Evolutionary conservation across 306 rosid species (phyloP).

Genomic region (Fragaria nilgerrensis): DNA sequence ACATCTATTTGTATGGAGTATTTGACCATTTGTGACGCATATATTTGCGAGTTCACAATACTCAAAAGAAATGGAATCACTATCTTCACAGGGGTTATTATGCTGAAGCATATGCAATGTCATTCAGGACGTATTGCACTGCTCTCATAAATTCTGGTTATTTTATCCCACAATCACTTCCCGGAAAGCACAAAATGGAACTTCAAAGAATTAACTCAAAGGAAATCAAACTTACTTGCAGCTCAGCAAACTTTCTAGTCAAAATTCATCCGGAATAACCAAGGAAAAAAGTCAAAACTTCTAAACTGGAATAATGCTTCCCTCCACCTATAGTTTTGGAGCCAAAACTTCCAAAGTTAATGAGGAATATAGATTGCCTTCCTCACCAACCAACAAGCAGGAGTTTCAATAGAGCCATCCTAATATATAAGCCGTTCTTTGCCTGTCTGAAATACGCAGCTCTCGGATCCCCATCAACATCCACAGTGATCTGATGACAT

Average conservation of each 20-base stretch:
- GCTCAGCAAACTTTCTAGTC: not conserved
- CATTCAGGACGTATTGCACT: no score
- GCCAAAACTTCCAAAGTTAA: not conserved
- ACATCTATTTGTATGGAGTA: no score
- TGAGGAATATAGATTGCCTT: not conserved
- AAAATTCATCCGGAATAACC: not conserved
- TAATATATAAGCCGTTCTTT: slow-evolving; percentile 74
- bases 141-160: no score
- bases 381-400: slow-evolving; percentile 75
- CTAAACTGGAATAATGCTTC: not conserved
- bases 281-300: not conserved
- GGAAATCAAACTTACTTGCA: not conserved
- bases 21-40: no score
- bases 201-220: not conserved
- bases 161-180: no score
- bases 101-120: not conserved
- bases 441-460: slow-evolving; percentile 93
- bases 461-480: slow-evolving; percentile 72
- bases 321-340: not conserved
- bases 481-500: slow-evolving; percentile 62
- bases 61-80: not conserved
- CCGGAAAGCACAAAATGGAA: not conserved
- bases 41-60: no score
- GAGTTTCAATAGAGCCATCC: slow-evolving; percentile 88
- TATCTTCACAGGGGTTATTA: not conserved